These are phyloP conservation scores for Pterocarpus santalinus DNA, from an alignment of 306 rosid species.

Conservation along the genomic window DNA sequence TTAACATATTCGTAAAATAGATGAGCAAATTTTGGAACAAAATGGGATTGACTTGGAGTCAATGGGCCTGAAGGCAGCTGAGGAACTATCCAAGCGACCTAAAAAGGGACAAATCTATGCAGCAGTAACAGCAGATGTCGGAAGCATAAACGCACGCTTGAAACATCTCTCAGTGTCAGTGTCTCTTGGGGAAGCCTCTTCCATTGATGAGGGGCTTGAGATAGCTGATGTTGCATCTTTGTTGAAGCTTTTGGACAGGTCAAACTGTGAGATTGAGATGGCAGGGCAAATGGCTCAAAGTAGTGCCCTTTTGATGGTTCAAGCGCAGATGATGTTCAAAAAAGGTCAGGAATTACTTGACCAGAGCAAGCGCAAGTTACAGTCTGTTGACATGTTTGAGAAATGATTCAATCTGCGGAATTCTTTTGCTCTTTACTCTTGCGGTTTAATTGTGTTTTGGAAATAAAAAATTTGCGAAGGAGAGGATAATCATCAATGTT, in stretches of 20 bases:
- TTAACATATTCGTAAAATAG: background rate
- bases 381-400: background rate
- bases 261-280: constrained; percentile 13
- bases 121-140: background rate
- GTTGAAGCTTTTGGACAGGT: background rate
- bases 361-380: constrained; percentile 17
- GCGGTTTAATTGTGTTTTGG: too few relatives aligned
- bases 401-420: too few relatives aligned
- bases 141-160: background rate
- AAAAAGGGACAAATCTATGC: background rate
- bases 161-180: background rate
- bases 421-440: too few relatives aligned
- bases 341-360: constrained; percentile 19
- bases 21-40: background rate
- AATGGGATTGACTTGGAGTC: background rate
- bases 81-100: constrained; percentile 18
- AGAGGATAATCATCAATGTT: too few relatives aligned
- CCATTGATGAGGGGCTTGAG: constrained; percentile 12
- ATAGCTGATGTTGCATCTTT: constrained; percentile 25
- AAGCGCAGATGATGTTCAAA: background rate
- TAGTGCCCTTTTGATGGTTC: constrained; percentile 35
- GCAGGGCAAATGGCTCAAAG: constrained; percentile 39
- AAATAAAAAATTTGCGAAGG: too few relatives aligned
- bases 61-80: constrained; percentile 4
- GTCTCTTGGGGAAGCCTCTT: background rate